Base-by-base conservation (phyloP, 345 rosid species). In the Rhodamnia rubescens region DNA sequence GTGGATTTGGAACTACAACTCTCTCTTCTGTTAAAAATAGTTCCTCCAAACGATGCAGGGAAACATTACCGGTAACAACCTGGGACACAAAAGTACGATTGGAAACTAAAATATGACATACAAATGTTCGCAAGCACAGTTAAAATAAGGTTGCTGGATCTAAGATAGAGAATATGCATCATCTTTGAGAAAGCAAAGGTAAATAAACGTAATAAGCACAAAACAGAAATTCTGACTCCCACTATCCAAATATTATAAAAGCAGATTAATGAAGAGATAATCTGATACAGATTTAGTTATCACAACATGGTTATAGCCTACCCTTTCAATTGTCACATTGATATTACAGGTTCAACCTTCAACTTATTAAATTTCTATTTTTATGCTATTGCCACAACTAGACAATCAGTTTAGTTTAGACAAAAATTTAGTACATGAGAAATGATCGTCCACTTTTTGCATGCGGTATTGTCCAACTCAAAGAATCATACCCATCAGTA, bases 1-100 rank as follows among this genome's bases (percentile, higher is more conserved):
- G 97, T 84, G 97, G 97, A 84, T 97, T 97, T 82, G 90, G 93
- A 75, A 87, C 88, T 84, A 96, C 91, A 90, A 89, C 85, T 89
- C 98, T 93, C 92, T 96, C 99, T 85, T 96, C 98, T n/a, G 98
- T 90, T 90, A 96, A 83, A 88, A 96, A 89, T 40, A 96, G 93
- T 88, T 96, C 98, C 88, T 97, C 95, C 86, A 97, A 83, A 53
- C 99, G 98, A 89, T 95, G 96, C 69, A 95, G 88, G 44, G 99
- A 97, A 84, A 96, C 94, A 89, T 96, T 94, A 83, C 98, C 98
- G 82, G 90, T 95, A 51, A 94, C 98, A 87, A 92, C 98, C 99
- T 96, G 90, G 84, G 81, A 90, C 84, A 83, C 88, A 85, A 29
- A 22, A 64, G 86, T 36, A 78, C 22, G 9, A 74, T 61, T 82